Base-by-base conservation (phyloP, 2,329 filamentous ascomycete species). In the Aaosphaeria pasadenensis region DNA sequence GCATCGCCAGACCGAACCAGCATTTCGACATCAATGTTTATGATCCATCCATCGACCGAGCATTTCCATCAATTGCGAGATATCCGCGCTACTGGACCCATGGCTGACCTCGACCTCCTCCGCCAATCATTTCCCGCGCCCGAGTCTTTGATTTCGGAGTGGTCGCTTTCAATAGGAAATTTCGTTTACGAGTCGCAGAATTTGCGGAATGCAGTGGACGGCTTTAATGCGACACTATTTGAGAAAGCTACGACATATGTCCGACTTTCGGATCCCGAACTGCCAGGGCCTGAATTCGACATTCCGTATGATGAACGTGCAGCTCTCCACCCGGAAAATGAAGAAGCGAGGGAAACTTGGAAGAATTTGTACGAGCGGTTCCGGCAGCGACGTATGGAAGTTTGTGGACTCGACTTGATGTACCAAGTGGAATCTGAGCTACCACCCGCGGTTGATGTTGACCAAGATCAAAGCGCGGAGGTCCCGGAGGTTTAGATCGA, bases 401-500 rank as follows among this genome's bases (percentile, higher is more conserved):
- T 79, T 43, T 80, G 77, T 59, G 77, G 77, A 43, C 62, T 80
- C 50, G 77, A 79, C 54, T 60, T 80, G 54, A 76, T 79, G 62
- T 60, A 57, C 24, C 76, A 72, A 65, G 46, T 35, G 39, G 45
- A 51, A 52, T 57, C 64, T 5, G 47, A 57, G 43, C 47, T 56
- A 48, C 45, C 57, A 42, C 49, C 52, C 38, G 58, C 49, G 17
- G 48, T 45, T 13, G 46, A 43, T 29, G 48, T 48, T 11, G 39
- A 40, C 7, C 9, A 9, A 40, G 7, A 40, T 9, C 9, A 28
- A 9, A 24, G 39, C 39, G 39, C 9, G 39, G 9, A 24, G 9
- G 39, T 7, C 9, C 24, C 39, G 39, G 39, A 9, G 17, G 17
- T 24, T 24, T 24, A 24, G 17, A 24, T 24, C 17, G 17, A 24